A percentile compares a stretch with the other conserved stretches of the same genome.
Evolutionary conservation across 73 alveolate genomes (phyloP).

Genomic region (Paramecium caudatum): DNA sequence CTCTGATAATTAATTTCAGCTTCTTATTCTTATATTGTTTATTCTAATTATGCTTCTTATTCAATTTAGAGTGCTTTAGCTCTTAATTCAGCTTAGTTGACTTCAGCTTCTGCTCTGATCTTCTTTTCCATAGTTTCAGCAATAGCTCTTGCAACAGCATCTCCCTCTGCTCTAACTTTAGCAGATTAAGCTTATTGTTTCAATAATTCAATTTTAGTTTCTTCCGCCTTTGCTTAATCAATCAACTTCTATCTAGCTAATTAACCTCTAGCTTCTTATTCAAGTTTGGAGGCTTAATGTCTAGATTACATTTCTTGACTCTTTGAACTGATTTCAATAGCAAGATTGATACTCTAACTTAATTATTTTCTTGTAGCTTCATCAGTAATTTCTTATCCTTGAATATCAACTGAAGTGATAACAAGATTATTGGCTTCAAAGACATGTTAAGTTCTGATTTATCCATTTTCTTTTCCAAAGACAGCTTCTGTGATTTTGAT

Average conservation of each 20-base stretch:
- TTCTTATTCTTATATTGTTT: slow-evolving; percentile 2
- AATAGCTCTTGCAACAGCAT: slow-evolving; percentile 62
- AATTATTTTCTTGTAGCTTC: slow-evolving; percentile 78
- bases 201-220: slow-evolving; percentile 41
- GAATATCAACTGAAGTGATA: slow-evolving; percentile 85
- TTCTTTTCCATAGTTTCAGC: slow-evolving; percentile 54
- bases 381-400: slow-evolving; percentile 84
- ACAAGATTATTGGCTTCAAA: slow-evolving; percentile 80
- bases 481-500: slow-evolving; percentile 81
- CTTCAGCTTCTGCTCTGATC: slow-evolving; percentile 62
- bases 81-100: slow-evolving; percentile 33
- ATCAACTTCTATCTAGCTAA: slow-evolving; percentile 15
- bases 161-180: slow-evolving; percentile 69
- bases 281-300: slow-evolving; percentile 36
- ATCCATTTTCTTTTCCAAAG: slow-evolving; percentile 80
- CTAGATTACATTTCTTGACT: slow-evolving; percentile 64
- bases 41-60: slow-evolving; percentile 40
- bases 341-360: slow-evolving; percentile 80
- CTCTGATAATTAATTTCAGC: slow-evolving; percentile 29
- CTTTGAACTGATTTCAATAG: slow-evolving; percentile 81
- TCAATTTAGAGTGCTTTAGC: neutral
- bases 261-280: slow-evolving; percentile 35
- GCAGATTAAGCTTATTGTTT: slow-evolving; percentile 40
- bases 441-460: slow-evolving; percentile 68
- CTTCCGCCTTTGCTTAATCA: slow-evolving; percentile 63